A percentile compares a stretch with the other conserved stretches of the same genome.
phyloP scores from a whole-genome alignment of 306 rosid genomes.

The Fagus crenata region DNA sequence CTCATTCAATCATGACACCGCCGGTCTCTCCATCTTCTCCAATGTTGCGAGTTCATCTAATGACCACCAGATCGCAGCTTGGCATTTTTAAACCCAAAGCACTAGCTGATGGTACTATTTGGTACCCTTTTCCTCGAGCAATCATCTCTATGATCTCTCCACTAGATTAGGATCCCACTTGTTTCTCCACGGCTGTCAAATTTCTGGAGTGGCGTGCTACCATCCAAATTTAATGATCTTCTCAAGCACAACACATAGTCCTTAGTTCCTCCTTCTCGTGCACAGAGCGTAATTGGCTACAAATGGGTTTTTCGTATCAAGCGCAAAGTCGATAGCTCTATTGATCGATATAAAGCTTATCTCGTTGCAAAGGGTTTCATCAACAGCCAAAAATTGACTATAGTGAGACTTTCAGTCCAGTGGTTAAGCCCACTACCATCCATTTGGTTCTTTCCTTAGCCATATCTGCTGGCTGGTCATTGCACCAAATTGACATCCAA shows the following conservation, averaged over 20 bases:
- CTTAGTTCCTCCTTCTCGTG: neutral
- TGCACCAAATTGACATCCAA: neutral
- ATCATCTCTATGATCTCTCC: too few relatives aligned
- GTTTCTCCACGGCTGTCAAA: neutral
- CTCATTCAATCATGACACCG: too few relatives aligned
- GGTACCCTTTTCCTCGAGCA: too few relatives aligned
- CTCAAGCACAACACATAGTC: neutral
- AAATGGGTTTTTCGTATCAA: neutral
- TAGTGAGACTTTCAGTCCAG: neutral
- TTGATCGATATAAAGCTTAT: neutral
- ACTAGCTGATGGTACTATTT: too few relatives aligned
- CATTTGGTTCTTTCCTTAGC: neutral
- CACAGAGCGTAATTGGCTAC: neutral
- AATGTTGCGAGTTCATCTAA: too few relatives aligned
- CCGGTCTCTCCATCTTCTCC: too few relatives aligned
- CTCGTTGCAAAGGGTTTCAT: neutral
- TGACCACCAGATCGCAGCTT: too few relatives aligned
- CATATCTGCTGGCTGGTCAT: neutral
- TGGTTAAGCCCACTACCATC: neutral
- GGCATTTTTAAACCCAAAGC: too few relatives aligned
- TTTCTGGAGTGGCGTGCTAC: neutral
- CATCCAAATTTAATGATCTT: neutral
- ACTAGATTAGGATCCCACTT: neutral
- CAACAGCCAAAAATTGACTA: neutral
- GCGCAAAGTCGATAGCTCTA: neutral